A percentile compares a stretch with the other conserved stretches of the same genome.
phyloP scores from a whole-genome alignment of 306 rosid species.

The Dryas alaskensis region DNA sequence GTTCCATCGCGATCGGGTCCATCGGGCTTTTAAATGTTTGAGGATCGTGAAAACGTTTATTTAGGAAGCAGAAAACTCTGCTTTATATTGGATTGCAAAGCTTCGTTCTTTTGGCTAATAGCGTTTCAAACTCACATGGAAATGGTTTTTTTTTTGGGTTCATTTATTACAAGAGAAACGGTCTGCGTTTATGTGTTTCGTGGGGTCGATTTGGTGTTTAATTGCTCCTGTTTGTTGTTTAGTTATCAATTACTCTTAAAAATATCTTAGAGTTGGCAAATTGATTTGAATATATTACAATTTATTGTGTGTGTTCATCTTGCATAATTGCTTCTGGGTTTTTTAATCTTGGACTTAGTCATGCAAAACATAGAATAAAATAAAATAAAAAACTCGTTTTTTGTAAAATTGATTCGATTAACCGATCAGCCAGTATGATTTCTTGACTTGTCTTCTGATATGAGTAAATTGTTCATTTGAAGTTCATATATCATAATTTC shows the following conservation, averaged over 20 bases:
- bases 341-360: background rate
- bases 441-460: background rate
- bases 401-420: background rate
- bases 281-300: background rate
- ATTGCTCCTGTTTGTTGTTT: background rate
- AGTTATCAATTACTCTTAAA: background rate
- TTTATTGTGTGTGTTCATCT: background rate
- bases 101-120: background rate
- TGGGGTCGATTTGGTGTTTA: background rate
- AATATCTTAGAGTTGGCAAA: background rate
- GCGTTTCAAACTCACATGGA: background rate
- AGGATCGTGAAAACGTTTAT: background rate
- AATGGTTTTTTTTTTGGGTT: background rate
- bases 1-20: slow-evolving; percentile 1
- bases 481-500: background rate
- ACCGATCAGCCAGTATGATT: background rate
- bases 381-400: background rate
- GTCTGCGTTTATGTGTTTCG: background rate
- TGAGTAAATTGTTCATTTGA: background rate
- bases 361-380: background rate
- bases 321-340: background rate
- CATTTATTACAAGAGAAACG: background rate
- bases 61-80: background rate
- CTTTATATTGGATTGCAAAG: background rate
- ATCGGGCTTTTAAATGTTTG: background rate